Evolutionary conservation across 148 eudicot genomes (phyloP), one percentile per base, ranked within the genome.

Genomic region (Cornus florida): DNA sequence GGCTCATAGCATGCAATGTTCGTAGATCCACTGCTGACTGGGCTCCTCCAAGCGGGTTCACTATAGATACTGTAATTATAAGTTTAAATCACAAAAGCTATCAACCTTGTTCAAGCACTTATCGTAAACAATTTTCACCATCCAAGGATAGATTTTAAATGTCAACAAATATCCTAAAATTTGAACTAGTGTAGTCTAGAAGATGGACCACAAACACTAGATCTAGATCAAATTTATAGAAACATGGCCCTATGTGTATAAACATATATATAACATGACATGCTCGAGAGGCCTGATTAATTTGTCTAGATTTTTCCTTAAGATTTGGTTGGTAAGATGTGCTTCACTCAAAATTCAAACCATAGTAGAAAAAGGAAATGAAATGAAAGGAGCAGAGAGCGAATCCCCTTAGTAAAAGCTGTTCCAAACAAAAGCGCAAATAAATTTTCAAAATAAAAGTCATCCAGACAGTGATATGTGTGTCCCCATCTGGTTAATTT

Each of bases 401-500:
- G 71, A 66, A 75, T 75, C 78, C 23, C 59, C 19, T 11, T 53
- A 2, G 14, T 53, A 53, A 16, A 17, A 53, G 59, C 59, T 53
- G 53, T 35, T 74, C 60, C 78, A 80, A 80, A 69, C 33, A 80
- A 32, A 80, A 69, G 19, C 66, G 32, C 32, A 35, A 48, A 48
- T 12, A 67, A 10, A 14, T 67, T 11, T 76, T 48, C 72, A 67
- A 68, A 48, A 28, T 31, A 24, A 48, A 73, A 59, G 78, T 69
- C 74, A 73, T 57, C 22, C 12, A 57, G 74, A 80, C 10, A 67
- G 46, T 41, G 75, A 81, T 48, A 69, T 16, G 17, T 24, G 32
- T 7, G 79, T 69, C 68, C 82, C 81, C 81, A 78, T 70, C 74
- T 74, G 24, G 2, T 75, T 57, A 20, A 68, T 28, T 4, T 43